phyloP scores from a whole-genome alignment of 2,329 filamentous ascomycete genomes.

The Byssothecium circinans region DNA sequence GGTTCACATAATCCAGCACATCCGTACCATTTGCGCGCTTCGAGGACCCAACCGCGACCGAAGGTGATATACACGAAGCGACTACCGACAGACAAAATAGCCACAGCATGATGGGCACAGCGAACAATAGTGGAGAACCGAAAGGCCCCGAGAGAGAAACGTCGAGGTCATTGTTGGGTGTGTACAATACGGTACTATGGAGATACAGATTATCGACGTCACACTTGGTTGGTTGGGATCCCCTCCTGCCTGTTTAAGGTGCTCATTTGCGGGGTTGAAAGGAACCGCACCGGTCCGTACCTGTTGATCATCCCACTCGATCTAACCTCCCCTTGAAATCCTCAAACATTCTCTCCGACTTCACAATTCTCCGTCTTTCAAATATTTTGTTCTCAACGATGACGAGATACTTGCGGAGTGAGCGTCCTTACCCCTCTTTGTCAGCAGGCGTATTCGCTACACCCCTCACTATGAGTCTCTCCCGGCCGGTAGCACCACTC shows the following conservation, averaged over 20 bases:
- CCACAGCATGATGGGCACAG: background rate
- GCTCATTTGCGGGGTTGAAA: conserved; percentile 30
- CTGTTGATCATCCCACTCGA: conserved; percentile 5
- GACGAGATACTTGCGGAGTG: no score
- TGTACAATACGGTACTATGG: background rate
- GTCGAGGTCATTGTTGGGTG: background rate
- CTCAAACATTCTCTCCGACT: no score
- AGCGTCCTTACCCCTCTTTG: background rate
- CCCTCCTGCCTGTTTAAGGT: conserved; percentile 26
- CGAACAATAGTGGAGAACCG: no score
- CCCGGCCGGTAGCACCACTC: conserved; percentile 5
- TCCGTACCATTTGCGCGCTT: conserved; percentile 20
- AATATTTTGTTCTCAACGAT: no score
- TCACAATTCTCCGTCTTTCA: no score
- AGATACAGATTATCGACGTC: conserved; percentile 14
- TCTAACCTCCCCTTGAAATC: background rate
- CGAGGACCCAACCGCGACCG: background rate
- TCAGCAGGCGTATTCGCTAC: conserved; percentile 10
- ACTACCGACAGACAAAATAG: background rate
- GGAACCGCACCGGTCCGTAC: conserved; percentile 16
- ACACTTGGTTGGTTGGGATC: conserved; percentile 13
- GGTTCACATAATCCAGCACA: conserved; percentile 44
- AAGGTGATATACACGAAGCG: background rate
- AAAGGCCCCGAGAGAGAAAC: background rate
- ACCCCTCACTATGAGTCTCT: conserved; percentile 12